Conservation (phyloP, 1,139 yeast genomes). For the Groenewaldozyma sp. region DNA sequence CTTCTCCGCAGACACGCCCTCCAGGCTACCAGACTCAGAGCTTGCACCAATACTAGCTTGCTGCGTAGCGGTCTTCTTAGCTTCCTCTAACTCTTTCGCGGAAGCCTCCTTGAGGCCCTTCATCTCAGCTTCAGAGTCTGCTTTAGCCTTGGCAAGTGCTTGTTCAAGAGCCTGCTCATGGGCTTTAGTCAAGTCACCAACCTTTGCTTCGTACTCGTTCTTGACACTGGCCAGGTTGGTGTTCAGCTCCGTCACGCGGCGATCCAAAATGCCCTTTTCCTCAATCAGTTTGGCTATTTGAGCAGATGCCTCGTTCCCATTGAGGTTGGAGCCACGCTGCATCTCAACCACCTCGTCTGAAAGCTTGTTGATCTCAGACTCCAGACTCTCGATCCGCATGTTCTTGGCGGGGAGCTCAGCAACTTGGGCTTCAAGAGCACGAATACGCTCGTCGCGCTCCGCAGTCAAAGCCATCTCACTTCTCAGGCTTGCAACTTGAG, state of each 20-base stretch:
- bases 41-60: slow-evolving; percentile 1
- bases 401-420: slow-evolving; percentile 14
- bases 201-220: slow-evolving; percentile 6
- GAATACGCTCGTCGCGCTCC: neutral
- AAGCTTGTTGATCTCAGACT: slow-evolving; percentile 19
- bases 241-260: slow-evolving; percentile 3
- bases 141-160: neutral
- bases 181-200: slow-evolving; percentile 7
- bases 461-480: neutral
- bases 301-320: slow-evolving; percentile 3
- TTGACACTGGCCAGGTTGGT: slow-evolving; percentile 6
- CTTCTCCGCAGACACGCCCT: slow-evolving; percentile 1
- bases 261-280: slow-evolving; percentile 7
- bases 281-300: slow-evolving; percentile 5
- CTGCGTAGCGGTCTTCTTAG: neutral
- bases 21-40: slow-evolving; percentile 3
- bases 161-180: slow-evolving; percentile 7
- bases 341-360: slow-evolving; percentile 18
- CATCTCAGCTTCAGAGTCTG: neutral
- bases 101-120: slow-evolving; percentile 3
- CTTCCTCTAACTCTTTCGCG: slow-evolving; percentile 1
- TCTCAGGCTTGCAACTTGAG: neutral
- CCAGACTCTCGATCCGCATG: slow-evolving; percentile 20
- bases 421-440: neutral
- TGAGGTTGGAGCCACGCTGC: slow-evolving; percentile 11